phyloP scores from a whole-genome alignment of 768 basidiomycete species.

The Panaeolus cyanescens region DNA sequence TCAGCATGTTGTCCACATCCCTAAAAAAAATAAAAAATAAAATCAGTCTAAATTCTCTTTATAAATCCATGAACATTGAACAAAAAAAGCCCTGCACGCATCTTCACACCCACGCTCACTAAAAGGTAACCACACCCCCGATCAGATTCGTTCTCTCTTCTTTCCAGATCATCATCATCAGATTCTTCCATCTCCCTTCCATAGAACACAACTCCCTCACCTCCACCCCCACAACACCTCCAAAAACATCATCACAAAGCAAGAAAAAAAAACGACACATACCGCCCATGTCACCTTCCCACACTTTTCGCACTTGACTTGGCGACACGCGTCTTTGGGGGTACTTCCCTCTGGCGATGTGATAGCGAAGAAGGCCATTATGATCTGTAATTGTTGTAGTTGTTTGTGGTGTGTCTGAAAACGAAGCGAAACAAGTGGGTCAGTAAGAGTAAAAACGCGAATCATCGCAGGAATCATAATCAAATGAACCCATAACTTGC shows the following conservation, averaged over 20 bases:
- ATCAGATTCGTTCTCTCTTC: background rate
- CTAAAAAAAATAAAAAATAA: constrained; percentile 36
- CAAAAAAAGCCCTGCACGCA: background rate
- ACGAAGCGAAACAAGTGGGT: too few relatives aligned
- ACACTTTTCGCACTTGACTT: constrained; percentile 61
- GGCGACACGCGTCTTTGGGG: constrained; percentile 56
- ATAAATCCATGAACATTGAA: background rate
- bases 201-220: too few relatives aligned
- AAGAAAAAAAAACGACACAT: constrained; percentile 23
- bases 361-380: constrained; percentile 16
- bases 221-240: background rate
- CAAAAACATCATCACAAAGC: background rate
- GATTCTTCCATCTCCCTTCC: background rate
- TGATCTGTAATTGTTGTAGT: background rate
- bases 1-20: constrained; percentile 74
- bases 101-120: background rate
- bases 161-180: background rate
- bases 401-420: background rate
- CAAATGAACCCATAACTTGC: too few relatives aligned
- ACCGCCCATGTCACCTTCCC: constrained; percentile 76
- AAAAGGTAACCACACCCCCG: background rate
- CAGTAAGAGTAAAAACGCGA: too few relatives aligned
- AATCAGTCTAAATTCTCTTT: constrained; percentile 2
- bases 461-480: too few relatives aligned
- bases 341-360: constrained; percentile 17